Base-by-base conservation (phyloP, 2,329 filamentous ascomycete genomes). In the Fusarium multiceps region DNA sequence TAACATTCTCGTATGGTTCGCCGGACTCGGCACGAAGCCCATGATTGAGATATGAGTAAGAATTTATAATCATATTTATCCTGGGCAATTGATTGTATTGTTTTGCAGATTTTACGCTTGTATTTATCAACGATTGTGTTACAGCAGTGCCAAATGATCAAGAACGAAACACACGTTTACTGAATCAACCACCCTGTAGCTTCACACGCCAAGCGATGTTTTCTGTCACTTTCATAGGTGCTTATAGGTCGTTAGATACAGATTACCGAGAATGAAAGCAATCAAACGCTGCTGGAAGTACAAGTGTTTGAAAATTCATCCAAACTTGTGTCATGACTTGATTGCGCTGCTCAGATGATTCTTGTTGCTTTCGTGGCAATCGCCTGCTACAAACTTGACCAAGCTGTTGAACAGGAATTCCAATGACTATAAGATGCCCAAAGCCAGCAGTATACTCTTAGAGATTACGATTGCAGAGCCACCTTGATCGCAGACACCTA, bases 401-500 rank as follows among this genome's bases (percentile, higher is more conserved):
- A 13, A 13, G n/a, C 13, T 11, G 23, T 25, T 51, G 21, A 40
- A 37, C 23, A 34, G 16, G 20, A 30, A 21, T 6, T 10, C 12
- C 16, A 27, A 4, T 4, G 28, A 34, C 32, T 71, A 68, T 71
- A 68, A 68, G 48, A 59, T 28, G 10, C 13, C 11, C 20, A 21
- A 42, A 25, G 5, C 18, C 37, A 13, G 30, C 7, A 30, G 7
- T 1, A 46, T 27, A 10, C 13, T 28, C 12, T 6, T 13, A 25
- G 4, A 14, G 21, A 27, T 9, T 21, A 6, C 2, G 4, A 7
- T 9, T 25, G 16, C 3, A 21, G 9, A 42, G 21, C 9, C 21
- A 42, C 16, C 30, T 43, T 50, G 14, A n/a, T 42, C 23, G 23
- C n/a, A 13, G 20, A n/a, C n/a, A 25, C 25, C 14, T 4, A 18